Evolutionary conservation across 768 basidiomycete genomes (phyloP).

Genomic region (Tulasnella sp.): DNA sequence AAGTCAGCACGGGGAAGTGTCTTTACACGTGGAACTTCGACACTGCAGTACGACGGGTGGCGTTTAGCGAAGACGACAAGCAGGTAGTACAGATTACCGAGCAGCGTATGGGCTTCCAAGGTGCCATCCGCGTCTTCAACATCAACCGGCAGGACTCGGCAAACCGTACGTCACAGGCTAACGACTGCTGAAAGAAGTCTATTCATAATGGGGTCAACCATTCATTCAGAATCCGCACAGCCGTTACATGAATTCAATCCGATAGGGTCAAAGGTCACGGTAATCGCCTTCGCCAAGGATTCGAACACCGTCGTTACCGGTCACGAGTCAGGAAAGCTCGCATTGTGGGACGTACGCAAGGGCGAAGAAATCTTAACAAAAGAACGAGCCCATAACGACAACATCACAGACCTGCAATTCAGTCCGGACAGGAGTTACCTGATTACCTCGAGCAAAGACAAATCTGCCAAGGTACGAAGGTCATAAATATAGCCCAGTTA

Average conservation of each 20-base stretch:
- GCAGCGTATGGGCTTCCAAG: constrained; percentile 92
- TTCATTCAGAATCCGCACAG: constrained; percentile 66
- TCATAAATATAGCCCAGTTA: background rate
- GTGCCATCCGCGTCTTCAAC: constrained; percentile 87
- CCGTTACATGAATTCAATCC: constrained; percentile 82
- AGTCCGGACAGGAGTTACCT: constrained; percentile 91
- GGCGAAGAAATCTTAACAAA: constrained; percentile 84
- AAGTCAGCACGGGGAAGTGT: constrained; percentile 86
- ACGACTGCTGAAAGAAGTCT: constrained; percentile 10
- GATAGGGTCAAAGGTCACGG: constrained; percentile 93
- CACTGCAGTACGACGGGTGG: constrained; percentile 95
- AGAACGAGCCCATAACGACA: constrained; percentile 84
- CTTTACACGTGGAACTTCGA: constrained; percentile 97
- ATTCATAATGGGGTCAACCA: constrained; percentile 24
- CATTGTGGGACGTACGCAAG: constrained; percentile 83
- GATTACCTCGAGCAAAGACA: constrained; percentile 95
- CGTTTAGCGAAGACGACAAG: constrained; percentile 83
- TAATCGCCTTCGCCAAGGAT: constrained; percentile 84
- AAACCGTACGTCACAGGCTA: constrained; percentile 61
- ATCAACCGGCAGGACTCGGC: constrained; percentile 84
- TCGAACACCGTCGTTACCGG: constrained; percentile 85
- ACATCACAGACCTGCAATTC: constrained; percentile 91
- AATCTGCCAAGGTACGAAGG: constrained; percentile 80
- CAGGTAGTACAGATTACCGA: constrained; percentile 93
- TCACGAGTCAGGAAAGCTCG: constrained; percentile 95